Evolutionary conservation across 1,139 yeast species (phyloP).

Genomic region (Pichia kudriavzevii): DNA sequence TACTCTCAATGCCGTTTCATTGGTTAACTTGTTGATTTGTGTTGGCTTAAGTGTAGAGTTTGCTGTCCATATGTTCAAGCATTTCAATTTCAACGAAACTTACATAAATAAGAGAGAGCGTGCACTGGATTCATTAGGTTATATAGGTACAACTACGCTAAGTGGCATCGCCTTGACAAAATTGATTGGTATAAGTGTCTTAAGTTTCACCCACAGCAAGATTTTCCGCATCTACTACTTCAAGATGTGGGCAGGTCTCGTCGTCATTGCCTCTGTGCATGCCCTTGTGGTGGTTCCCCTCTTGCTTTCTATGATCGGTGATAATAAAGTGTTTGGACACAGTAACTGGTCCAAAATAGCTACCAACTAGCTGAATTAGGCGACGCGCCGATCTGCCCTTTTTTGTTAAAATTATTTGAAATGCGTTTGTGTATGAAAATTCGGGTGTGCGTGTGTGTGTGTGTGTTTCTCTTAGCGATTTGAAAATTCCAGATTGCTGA

Average conservation of each 20-base stretch:
- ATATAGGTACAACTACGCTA: slow-evolving; percentile 81
- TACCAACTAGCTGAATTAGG: too few species aligned
- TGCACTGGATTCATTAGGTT: slow-evolving; percentile 54
- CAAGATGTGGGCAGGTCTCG: slow-evolving; percentile 89
- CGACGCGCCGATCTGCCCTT: too few species aligned
- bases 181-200: slow-evolving; percentile 75
- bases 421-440: too few species aligned
- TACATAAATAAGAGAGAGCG: slow-evolving; percentile 2
- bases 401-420: too few species aligned
- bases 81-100: slow-evolving; percentile 43
- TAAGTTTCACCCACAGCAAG: slow-evolving; percentile 79
- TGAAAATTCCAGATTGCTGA: too few species aligned
- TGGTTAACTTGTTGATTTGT: slow-evolving; percentile 84
- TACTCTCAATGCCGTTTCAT: slow-evolving; percentile 78
- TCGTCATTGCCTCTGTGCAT: slow-evolving; percentile 70
- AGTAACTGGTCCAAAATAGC: slow-evolving; percentile 8
- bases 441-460: too few species aligned
- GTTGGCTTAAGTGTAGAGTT: slow-evolving; percentile 92
- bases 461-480: too few species aligned
- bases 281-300: slow-evolving; percentile 75
- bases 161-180: slow-evolving; percentile 90
- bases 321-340: slow-evolving; percentile 5
- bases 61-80: slow-evolving; percentile 78
- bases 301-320: slow-evolving; percentile 54
- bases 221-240: slow-evolving; percentile 89